phyloP scores from a whole-genome alignment of 148 eudicot species.

The Chenopodium quinoa region DNA sequence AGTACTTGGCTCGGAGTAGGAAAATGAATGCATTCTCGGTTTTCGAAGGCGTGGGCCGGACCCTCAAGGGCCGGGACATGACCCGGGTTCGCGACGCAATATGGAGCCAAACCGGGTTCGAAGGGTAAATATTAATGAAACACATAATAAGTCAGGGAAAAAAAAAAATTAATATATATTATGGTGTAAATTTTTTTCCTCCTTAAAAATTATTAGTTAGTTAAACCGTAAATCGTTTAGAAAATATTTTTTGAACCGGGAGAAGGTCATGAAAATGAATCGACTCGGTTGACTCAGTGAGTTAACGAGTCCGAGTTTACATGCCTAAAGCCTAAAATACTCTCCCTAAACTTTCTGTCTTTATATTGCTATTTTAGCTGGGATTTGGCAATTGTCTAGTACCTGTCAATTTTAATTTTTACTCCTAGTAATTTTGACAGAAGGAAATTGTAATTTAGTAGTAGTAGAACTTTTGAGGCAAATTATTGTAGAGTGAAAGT shows the following conservation, averaged over 20 bases:
- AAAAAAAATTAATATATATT: too few species aligned
- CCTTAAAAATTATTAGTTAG: neutral
- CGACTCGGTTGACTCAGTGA: conserved; percentile 5
- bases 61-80: conserved; percentile 90
- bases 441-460: conserved; percentile 7
- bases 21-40: conserved; percentile 61
- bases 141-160: neutral
- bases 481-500: conserved; percentile 27
- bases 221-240: neutral
- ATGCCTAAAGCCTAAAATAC: neutral
- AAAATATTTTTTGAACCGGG: conserved; percentile 18
- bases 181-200: conserved; percentile 6
- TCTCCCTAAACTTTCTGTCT: neutral
- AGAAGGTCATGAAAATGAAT: neutral
- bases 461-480: neutral
- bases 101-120: conserved; percentile 93
- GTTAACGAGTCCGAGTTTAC: neutral
- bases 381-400: conserved; percentile 17
- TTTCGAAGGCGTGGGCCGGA: conserved; percentile 87
- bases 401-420: conserved; percentile 13
- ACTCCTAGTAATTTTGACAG: conserved; percentile 22
- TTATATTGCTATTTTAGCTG: conserved; percentile 4
- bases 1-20: conserved; percentile 72
- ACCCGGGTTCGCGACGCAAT: conserved; percentile 89
- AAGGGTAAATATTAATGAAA: conserved; percentile 45